Percentiles rank a stretch among this genome's conserved stretches.
These are phyloP conservation scores for Cucumis cinereus DNA, from an alignment of 306 rosid genomes.

Conservation along the genomic window DNA sequence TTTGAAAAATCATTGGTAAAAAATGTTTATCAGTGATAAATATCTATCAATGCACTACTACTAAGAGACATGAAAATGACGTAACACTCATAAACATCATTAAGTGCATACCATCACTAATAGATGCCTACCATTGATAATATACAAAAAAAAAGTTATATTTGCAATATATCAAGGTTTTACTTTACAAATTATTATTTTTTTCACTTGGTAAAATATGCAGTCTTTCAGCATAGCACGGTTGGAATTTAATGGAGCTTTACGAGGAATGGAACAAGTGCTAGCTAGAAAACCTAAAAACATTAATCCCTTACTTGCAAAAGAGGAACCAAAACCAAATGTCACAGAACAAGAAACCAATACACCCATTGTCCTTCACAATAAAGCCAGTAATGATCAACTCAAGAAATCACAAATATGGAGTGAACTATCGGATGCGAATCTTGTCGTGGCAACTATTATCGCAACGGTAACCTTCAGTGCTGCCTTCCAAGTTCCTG, in stretches of 20 bases:
- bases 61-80: too few species aligned
- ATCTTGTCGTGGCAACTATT: not conserved
- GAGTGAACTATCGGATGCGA: not conserved
- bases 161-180: too few species aligned
- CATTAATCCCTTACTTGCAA: not conserved
- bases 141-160: too few species aligned
- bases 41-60: not conserved
- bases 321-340: not conserved
- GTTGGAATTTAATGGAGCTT: not conserved
- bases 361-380: not conserved
- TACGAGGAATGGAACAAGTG: constrained; percentile 2
- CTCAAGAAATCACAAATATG: not conserved
- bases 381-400: not conserved
- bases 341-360: not conserved
- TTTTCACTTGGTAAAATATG: not conserved
- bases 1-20: too few species aligned
- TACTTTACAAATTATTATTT: too few species aligned
- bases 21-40: too few species aligned
- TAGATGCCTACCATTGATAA: too few species aligned
- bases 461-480: not conserved
- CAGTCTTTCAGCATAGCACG: constrained; percentile 4
- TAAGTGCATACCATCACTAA: too few species aligned
- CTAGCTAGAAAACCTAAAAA: not conserved
- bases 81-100: too few species aligned
- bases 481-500: not conserved